These are phyloP conservation scores for Amanita thiersii DNA, from an alignment of 768 basidiomycete species.

Conservation along the genomic window DNA sequence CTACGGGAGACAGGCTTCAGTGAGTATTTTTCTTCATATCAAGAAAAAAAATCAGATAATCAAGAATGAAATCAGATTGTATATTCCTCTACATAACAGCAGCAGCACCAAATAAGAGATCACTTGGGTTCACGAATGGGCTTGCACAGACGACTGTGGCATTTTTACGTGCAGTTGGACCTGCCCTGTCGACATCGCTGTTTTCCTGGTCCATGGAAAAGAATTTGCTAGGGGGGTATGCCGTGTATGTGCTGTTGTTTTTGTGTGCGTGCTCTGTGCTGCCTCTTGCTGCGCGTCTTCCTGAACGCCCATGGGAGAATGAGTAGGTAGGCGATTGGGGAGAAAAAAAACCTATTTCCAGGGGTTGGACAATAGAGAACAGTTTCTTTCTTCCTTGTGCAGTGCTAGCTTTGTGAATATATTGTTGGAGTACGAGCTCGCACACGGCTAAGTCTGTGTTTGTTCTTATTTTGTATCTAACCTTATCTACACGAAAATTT, in stretches of 20 bases:
- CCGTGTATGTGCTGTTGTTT: constrained; percentile 32
- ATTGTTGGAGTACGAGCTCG: too few species aligned
- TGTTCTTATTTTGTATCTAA: too few species aligned
- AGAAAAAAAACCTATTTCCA: too few species aligned
- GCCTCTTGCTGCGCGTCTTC: constrained; percentile 24
- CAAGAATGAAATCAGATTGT: not conserved
- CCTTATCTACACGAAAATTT: too few species aligned
- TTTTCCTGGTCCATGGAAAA: constrained; percentile 44
- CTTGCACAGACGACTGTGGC: constrained; percentile 37
- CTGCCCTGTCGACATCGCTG: constrained; percentile 39
- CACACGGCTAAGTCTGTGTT: too few species aligned
- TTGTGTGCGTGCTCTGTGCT: constrained; percentile 23
- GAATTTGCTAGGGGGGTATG: constrained; percentile 37
- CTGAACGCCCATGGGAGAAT: constrained; percentile 29
- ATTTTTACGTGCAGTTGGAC: constrained; percentile 40
- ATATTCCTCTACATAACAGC: not conserved
- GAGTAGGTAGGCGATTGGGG: constrained; percentile 12
- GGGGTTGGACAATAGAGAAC: too few species aligned
- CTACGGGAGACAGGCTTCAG: constrained; percentile 35
- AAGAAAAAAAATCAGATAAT: not conserved
- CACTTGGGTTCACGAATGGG: constrained; percentile 39
- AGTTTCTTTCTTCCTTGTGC: too few species aligned
- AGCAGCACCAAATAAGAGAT: not conserved
- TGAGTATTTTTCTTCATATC: constrained; percentile 13
- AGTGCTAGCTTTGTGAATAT: too few species aligned